Base-by-base conservation (phyloP, 179 eudicot genomes). In the Corrigiola litoralis region DNA sequence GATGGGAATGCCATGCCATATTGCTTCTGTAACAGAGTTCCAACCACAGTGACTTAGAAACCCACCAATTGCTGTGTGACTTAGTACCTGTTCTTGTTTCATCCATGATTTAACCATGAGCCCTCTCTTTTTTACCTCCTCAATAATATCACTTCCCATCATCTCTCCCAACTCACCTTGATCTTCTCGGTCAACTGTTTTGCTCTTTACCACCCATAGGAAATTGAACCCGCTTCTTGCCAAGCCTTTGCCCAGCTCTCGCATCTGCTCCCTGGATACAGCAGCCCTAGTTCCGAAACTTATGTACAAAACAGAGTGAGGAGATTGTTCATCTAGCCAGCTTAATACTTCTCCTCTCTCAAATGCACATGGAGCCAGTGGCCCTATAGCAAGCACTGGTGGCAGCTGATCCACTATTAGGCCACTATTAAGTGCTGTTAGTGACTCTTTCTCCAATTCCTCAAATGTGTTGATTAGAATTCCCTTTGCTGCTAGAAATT, bases 31-130 rank as follows among this genome's bases (percentile, higher is more conserved):
- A 33, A 81, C 71, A 1, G 82, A 81, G 48, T 75, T 75, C 84
- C 84, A 80, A 23, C 81, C 84, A 31, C 81, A 77, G 38, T 77
- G 81, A 49, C 76, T 80, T 31, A 80, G 24, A 49, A 80, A 77
- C 7, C 76, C 79, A 11, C 81, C 81, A 14, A 80, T 66, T 21
- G 81, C 79, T 1, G 23, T 23, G 63, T 80, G 81, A 10, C 61
- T 59, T 21, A 80, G 58, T n/a, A 77, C 34, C 61, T 66, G 47
- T 61, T 74, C 78, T 67, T 78, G 79, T 21, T 78, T 70, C 59
- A 74, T 42, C 81, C 81, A 78, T 17, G 41, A 53, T 54, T 74
- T 78, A 25, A 78, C 52, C 36, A 78, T 18, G 17, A 74, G 6
- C 16, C 81, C 81, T 66, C 58, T 69, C 28, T 61, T 49, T 42